phyloP scores from a whole-genome alignment of 2,329 filamentous ascomycete genomes.

The Corynespora cassiicola region DNA sequence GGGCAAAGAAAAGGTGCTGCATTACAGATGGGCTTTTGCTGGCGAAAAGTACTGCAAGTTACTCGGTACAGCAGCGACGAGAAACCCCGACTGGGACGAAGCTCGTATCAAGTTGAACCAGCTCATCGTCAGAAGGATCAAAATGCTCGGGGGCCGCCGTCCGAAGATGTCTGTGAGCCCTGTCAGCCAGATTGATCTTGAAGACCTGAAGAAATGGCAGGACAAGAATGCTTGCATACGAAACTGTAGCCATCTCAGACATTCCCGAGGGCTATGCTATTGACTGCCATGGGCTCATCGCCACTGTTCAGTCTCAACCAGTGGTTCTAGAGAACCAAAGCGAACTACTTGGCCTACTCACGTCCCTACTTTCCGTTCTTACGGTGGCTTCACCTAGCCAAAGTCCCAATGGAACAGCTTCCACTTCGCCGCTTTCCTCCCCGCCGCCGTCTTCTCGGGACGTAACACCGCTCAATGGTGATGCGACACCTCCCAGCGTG shows the following conservation, averaged over 20 bases:
- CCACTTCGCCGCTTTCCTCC: no score
- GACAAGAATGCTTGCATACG: conserved; percentile 9
- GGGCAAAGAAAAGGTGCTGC: conserved; percentile 15
- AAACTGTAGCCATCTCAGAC: conserved; percentile 7
- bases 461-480: no score
- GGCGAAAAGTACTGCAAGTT: conserved; percentile 18
- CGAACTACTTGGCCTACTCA: no score
- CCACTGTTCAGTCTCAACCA: conserved; percentile 3
- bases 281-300: conserved; percentile 18
- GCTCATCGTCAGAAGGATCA: conserved; percentile 17
- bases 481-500: no score
- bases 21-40: conserved; percentile 18
- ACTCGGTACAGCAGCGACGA: conserved; percentile 14
- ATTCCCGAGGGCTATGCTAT: conserved; percentile 17
- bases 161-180: conserved; percentile 10
- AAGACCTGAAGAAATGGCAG: conserved; percentile 11
- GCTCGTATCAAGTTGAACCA: conserved; percentile 21
- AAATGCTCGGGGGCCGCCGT: conserved; percentile 6
- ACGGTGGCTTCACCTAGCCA: no score
- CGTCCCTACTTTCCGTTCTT: no score
- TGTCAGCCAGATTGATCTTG: conserved; percentile 11
- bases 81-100: conserved; percentile 16
- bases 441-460: no score
- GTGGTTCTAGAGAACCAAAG: conserved; percentile 1
- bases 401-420: no score